A percentile compares a stretch with the other conserved stretches of the same genome.
Evolutionary conservation across 108 stramenopile species (phyloP).

Genomic region (Skeletonema costatum): DNA sequence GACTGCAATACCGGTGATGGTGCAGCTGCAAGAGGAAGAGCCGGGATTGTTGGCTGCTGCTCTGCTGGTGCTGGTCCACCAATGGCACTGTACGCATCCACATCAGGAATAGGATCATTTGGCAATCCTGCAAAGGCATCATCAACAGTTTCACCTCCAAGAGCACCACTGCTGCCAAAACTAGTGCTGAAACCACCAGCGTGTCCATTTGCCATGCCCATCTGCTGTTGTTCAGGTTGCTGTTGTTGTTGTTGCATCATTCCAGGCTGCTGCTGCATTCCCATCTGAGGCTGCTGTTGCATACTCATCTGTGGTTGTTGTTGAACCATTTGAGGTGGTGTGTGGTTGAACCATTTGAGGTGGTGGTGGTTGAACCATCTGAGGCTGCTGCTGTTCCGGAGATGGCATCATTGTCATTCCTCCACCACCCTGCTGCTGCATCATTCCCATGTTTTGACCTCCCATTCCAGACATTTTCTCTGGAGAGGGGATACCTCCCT

Average conservation of each 20-base stretch:
- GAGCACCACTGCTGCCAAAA: constrained; percentile 3
- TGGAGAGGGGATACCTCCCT: constrained; percentile 21
- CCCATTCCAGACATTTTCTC: constrained; percentile 18
- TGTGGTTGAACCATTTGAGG: constrained; percentile 1
- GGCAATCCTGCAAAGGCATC: constrained; percentile 86
- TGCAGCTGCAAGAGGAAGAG: constrained; percentile 16
- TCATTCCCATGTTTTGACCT: background rate
- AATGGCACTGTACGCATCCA: constrained; percentile 29
- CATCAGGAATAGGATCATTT: constrained; percentile 26
- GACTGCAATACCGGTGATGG: constrained; percentile 6
- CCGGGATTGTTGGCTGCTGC: constrained; percentile 2
- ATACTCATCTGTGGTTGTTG: constrained; percentile 1
- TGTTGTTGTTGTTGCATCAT: constrained; percentile 32
- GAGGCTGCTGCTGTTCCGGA: constrained; percentile 3
- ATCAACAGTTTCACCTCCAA: constrained; percentile 65
- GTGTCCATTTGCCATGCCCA: constrained; percentile 7
- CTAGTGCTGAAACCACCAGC: constrained; percentile 15
- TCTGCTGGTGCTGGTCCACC: constrained; percentile 4
- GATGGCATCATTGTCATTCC: constrained; percentile 12
- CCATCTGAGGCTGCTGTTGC: constrained; percentile 6
- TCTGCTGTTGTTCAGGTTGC: background rate
- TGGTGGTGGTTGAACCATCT: constrained; percentile 2
- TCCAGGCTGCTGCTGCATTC: constrained; percentile 13
- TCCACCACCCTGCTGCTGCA: background rate
- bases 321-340: too few species aligned